Conservation (phyloP, 768 basidiomycete genomes). For the Boletus bicolor region DNA sequence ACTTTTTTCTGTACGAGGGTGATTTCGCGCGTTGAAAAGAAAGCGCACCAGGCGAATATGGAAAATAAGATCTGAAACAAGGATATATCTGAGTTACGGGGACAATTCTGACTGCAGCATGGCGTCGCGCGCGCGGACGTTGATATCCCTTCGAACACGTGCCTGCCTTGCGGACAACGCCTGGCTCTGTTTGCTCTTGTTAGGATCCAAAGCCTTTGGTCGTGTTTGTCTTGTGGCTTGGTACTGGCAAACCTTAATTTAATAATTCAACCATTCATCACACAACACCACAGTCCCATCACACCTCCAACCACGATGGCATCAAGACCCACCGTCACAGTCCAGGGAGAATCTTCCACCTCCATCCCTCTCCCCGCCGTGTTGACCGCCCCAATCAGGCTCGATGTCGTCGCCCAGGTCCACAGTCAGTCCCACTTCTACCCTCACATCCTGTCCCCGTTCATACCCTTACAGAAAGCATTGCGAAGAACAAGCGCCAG, state of each 20-base stretch:
- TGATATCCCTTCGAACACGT: constrained; percentile 33
- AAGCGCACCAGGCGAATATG: constrained; percentile 19
- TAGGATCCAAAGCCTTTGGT: constrained; percentile 12
- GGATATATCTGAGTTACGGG: constrained; percentile 19
- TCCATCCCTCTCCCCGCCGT: constrained; percentile 94
- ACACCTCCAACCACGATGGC: constrained; percentile 56
- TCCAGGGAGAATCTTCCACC: constrained; percentile 86
- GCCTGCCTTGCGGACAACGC: constrained; percentile 27
- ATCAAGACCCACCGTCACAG: constrained; percentile 87
- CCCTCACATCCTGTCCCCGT: background rate
- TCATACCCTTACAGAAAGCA: constrained; percentile 63
- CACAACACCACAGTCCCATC: constrained; percentile 28
- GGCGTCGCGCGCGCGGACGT: constrained; percentile 1
- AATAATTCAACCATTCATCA: constrained; percentile 5
- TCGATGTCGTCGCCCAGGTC: constrained; percentile 97
- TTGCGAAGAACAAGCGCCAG: constrained; percentile 97
- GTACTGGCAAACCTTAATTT: constrained; percentile 28
- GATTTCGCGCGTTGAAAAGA: background rate
- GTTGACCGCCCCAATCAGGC: constrained; percentile 95
- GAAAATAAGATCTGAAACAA: constrained; percentile 9
- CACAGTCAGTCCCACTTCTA: constrained; percentile 79
- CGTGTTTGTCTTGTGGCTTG: constrained; percentile 31
- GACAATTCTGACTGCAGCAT: constrained; percentile 9
- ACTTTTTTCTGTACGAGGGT: constrained; percentile 9
- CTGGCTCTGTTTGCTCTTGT: constrained; percentile 30